Conservation (phyloP, 164 flowering plant species). For the Brasenia schreberi region DNA sequence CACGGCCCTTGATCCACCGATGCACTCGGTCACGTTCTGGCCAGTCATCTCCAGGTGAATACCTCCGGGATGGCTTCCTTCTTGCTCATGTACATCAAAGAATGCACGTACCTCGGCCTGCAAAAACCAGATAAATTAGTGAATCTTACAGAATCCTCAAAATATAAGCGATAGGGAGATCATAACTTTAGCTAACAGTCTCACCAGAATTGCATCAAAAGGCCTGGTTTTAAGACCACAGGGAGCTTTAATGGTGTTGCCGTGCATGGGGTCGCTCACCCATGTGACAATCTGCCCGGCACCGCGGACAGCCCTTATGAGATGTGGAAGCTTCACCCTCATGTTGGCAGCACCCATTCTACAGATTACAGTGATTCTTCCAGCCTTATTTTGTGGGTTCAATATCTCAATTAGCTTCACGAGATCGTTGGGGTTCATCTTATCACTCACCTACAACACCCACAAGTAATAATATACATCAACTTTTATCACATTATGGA, state of each 20-base stretch:
- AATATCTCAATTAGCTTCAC: slow-evolving; percentile 72
- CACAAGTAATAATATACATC: neutral
- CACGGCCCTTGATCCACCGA: slow-evolving; percentile 81
- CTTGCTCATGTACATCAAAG: slow-evolving; percentile 93
- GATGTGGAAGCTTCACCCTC: slow-evolving; percentile 96
- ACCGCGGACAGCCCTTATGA: slow-evolving; percentile 74
- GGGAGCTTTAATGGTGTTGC: slow-evolving; percentile 94
- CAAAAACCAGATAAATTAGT: neutral
- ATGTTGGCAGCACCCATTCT: slow-evolving; percentile 98
- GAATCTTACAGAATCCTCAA: neutral
- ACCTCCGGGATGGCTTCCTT: slow-evolving; percentile 88
- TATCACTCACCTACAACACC: slow-evolving; percentile 70
- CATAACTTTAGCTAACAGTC: slow-evolving; percentile 12
- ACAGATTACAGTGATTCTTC: slow-evolving; percentile 66
- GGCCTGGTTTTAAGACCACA: slow-evolving; percentile 94
- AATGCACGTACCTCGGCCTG: slow-evolving; percentile 88
- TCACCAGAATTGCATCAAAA: slow-evolving; percentile 72
- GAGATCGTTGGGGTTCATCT: slow-evolving; percentile 81
- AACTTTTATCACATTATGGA: too few relatives aligned
- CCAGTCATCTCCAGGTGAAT: slow-evolving; percentile 91
- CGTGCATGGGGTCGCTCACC: slow-evolving; percentile 98
- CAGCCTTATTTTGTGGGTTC: slow-evolving; percentile 75
- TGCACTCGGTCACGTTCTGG: slow-evolving; percentile 87
- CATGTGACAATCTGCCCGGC: slow-evolving; percentile 86
- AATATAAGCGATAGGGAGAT: neutral